These are phyloP conservation scores for Boletus barrowsii DNA, from an alignment of 768 basidiomycete species.

Conservation along the genomic window DNA sequence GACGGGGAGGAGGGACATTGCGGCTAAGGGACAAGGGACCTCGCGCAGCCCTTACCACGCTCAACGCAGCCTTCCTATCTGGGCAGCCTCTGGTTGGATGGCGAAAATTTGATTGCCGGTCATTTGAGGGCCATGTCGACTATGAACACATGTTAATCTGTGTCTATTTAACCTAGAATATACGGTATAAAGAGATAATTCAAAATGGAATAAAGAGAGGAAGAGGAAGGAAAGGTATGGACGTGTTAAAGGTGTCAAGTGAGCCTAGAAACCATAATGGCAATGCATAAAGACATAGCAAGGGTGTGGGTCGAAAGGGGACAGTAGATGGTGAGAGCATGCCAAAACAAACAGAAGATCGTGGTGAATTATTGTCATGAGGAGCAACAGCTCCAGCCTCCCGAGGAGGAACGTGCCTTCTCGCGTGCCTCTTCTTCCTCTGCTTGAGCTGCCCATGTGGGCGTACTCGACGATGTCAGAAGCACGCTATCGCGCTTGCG, in stretches of 20 bases:
- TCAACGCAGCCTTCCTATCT: slow-evolving; percentile 25
- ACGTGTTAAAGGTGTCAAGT: slow-evolving; percentile 19
- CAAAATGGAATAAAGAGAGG: slow-evolving; percentile 32
- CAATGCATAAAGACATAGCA: slow-evolving; percentile 30
- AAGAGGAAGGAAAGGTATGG: slow-evolving; percentile 12
- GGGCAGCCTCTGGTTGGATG: slow-evolving; percentile 10
- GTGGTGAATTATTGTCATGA: slow-evolving; percentile 26
- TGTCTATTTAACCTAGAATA: slow-evolving; percentile 37
- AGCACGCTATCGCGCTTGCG: slow-evolving; percentile 84
- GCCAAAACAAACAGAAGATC: slow-evolving; percentile 12
- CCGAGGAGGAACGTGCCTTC: slow-evolving; percentile 44
- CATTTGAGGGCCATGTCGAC: slow-evolving; percentile 17
- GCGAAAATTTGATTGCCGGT: slow-evolving; percentile 7
- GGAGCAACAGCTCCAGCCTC: slow-evolving; percentile 70
- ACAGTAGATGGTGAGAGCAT: slow-evolving; percentile 21
- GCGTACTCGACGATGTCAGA: slow-evolving; percentile 58
- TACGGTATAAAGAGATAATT: slow-evolving; percentile 42
- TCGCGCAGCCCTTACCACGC: slow-evolving; percentile 1
- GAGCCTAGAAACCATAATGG: slow-evolving; percentile 21
- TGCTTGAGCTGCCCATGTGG: slow-evolving; percentile 76
- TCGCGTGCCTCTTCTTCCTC: slow-evolving; percentile 74
- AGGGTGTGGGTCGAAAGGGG: slow-evolving; percentile 15
- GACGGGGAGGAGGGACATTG: slow-evolving; percentile 57
- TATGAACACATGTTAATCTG: slow-evolving; percentile 36
- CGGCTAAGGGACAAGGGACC: slow-evolving; percentile 24